phyloP scores from a whole-genome alignment of 2,329 filamentous ascomycete genomes.

The Sporothrix protearum region DNA sequence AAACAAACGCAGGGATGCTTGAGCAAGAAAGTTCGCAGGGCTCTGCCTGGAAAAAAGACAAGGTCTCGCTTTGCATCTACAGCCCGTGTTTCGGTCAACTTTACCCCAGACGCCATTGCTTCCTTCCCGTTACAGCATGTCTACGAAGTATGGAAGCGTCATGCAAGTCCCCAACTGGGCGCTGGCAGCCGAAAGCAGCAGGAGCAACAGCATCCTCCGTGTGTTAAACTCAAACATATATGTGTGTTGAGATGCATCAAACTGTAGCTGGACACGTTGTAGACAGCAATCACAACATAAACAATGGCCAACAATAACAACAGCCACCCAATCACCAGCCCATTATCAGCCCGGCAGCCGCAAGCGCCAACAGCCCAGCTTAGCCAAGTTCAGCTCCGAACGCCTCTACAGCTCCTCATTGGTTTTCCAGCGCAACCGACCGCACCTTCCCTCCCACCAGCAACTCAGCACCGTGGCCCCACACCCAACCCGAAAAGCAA shows the following conservation, averaged over 20 bases:
- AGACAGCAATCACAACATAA: neutral
- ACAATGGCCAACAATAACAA: neutral
- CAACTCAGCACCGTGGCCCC: conserved; percentile 1
- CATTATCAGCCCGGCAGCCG: neutral
- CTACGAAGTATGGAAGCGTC: neutral
- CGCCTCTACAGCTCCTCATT: neutral
- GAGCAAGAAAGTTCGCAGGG: neutral
- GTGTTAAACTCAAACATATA: conserved; percentile 4
- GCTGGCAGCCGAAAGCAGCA: neutral
- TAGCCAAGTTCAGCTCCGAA: conserved; percentile 9
- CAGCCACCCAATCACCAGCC: neutral
- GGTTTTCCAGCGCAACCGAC: neutral
- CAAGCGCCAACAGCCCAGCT: neutral
- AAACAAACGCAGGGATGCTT: neutral
- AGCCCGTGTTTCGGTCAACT: conserved; percentile 7
- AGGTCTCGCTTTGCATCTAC: neutral
- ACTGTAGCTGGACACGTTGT: neutral
- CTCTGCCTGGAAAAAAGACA: neutral
- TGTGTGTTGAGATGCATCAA: no score
- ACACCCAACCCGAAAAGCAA: neutral
- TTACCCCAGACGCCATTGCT: conserved; percentile 9
- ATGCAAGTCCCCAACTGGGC: neutral
- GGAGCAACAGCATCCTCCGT: neutral
- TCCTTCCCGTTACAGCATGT: conserved; percentile 8
- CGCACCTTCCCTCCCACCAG: neutral